Base-by-base conservation (phyloP, 805 yeast genomes). In the Pichia phayaonensis region DNA sequence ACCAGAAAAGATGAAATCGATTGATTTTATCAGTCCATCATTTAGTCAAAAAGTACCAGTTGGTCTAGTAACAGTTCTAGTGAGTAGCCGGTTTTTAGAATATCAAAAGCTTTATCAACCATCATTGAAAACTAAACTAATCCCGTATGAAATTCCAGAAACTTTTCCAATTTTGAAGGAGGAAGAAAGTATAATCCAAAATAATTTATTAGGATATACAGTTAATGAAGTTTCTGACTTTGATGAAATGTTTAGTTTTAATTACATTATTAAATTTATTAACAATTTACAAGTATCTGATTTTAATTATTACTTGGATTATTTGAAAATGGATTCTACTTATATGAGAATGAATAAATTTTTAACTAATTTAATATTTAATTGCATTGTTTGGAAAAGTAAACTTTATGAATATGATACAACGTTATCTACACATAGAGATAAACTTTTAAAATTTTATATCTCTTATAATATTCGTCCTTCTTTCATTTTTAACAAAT, bases 201-300 rank as follows among this genome's bases (percentile, higher is more conserved):
- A 13, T 12, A 16, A 27, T 15, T 18, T 16, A 5, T 20, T 24
- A 15, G 43, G 36, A n/a, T 36, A 45, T 22, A 46, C 29, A 23
- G 16, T 46, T n/a, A 34, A 23, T 20, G 29, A 39, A n/a, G 36
- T 42, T 21, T 42, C 44, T 4, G 34, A 40, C 18, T 42, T 20
- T 36, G 53, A 50, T 42, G 49, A 50, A 42, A 50, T 50, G 53
- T 43, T 43, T 11, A 39, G 43, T 21, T 43, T 11, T 10, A 43
- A 45, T 36, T 50, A 38, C 22, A 18, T 39, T 20, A 13, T 26
- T 6, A 40, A 42, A 20, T 50, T 50, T 42, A 13, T 46, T 18
- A 16, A 50, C 21, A 29, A 29, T 8, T 12, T 46, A 6, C 15
- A 40, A 15, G 6, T 42, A 3, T 18, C 22, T 4, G 49, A 46